A percentile compares a stretch with the other conserved stretches of the same genome.
phyloP scores from a whole-genome alignment of 257 asterid species.

The Orobanche coerulescens region DNA sequence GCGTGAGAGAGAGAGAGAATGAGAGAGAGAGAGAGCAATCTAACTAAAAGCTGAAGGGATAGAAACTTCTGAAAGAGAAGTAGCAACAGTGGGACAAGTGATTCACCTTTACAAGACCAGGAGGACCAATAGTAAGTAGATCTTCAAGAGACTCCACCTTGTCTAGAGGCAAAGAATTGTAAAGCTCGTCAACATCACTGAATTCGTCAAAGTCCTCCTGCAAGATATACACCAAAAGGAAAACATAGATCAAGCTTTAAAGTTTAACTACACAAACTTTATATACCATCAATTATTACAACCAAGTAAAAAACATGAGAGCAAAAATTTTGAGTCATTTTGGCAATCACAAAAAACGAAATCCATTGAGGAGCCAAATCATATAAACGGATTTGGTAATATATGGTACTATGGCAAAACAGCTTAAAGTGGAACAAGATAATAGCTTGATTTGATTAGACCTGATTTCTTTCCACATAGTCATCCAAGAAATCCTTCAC shows the following conservation, averaged over 20 bases:
- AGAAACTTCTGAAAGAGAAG: conserved; percentile 10
- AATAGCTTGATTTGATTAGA: not conserved
- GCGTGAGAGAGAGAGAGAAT: no score
- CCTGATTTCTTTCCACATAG: no score
- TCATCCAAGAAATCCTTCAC: no score
- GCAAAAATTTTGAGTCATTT: not conserved
- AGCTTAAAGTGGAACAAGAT: not conserved
- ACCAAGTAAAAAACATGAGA: not conserved
- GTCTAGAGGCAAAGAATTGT: conserved; percentile 81
- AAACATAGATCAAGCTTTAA: not conserved
- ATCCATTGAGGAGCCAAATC: conserved; percentile 14
- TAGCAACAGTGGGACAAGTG: conserved; percentile 2
- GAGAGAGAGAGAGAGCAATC: not conserved
- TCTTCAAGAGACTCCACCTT: conserved; percentile 98
- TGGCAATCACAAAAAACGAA: conserved; percentile 1
- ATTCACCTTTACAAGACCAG: conserved; percentile 77
- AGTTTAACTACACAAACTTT: conserved; percentile 11
- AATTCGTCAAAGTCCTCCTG: conserved; percentile 96
- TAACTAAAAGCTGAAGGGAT: not conserved
- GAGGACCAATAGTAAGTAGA: conserved; percentile 69
- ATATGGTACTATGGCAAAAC: conserved; percentile 6
- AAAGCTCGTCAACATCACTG: conserved; percentile 89
- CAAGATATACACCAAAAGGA: conserved; percentile 19
- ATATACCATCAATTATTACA: not conserved
- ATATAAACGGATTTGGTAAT: conserved; percentile 5